Percentiles rank a stretch among this genome's conserved stretches.
Conservation (phyloP, 2,329 filamentous ascomycete species). For the Metarhizium brunneum region DNA sequence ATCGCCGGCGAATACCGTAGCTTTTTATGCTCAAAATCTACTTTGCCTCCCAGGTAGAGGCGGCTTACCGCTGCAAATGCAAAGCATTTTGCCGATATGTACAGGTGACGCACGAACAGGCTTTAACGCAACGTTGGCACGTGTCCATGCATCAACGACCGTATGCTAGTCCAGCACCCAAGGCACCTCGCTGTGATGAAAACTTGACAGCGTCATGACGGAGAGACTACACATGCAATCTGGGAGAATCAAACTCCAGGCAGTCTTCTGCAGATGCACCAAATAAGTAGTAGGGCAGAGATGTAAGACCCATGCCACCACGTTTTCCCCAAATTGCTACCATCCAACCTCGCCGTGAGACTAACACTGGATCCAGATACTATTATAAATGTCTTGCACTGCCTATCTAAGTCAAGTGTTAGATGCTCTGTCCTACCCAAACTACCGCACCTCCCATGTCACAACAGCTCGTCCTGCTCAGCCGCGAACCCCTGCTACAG, state of each 20-base stretch:
- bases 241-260: background rate
- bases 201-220: background rate
- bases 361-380: background rate
- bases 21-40: background rate
- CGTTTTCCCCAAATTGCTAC: background rate
- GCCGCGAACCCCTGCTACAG: constrained; percentile 5
- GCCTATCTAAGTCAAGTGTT: background rate
- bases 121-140: too few species aligned
- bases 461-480: constrained; percentile 15
- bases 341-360: background rate
- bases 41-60: background rate
- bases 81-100: background rate
- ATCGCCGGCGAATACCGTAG: too few species aligned
- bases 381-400: background rate
- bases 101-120: background rate
- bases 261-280: background rate
- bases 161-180: background rate
- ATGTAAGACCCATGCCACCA: background rate
- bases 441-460: background rate
- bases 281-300: background rate
- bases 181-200: background rate
- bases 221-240: background rate
- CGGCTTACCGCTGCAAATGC: background rate
- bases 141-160: too few species aligned
- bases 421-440: background rate